Base-by-base conservation (phyloP, 306 rosid species). In the Cucurbita pepo region DNA sequence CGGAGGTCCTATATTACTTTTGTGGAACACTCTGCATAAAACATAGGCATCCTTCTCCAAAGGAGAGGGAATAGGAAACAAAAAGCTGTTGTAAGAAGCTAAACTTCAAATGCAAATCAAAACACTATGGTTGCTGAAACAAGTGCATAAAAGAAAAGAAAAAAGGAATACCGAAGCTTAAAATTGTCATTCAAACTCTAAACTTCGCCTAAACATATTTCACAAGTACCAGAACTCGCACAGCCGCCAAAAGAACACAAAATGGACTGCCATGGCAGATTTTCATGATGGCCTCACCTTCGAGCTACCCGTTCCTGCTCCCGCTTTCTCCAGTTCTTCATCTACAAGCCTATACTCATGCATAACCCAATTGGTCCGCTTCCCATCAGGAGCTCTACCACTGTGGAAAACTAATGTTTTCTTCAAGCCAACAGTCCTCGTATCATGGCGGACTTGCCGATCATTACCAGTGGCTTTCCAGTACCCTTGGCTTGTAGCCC, bases 401-500 rank as follows among this genome's bases (percentile, higher is more conserved):
- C 95, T 91, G 55, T 95, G 99, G 73, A 95, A 95, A 65, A 95
- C 99, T 89, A 95, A 73, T 1, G 99, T 95, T 75, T 95, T 95
- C 89, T 95, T 95, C 85, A 89, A 76, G 19, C 99, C 99, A 51
- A 86, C 97, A 0, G 59, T 79, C 82, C 82, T 84, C 8, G 85
- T 65, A 0, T 81, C 89, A 74, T 89, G 99, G 82, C 25, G 86
- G 22, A 95, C 97, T 0, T 91, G 87, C 16, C 99, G 83, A 76
- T 95, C 99, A 67, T 95, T 95, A 12, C 99, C 99, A 0, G 99
- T 95, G 5, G 99, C 99, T 80, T 95, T 95, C 99, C 99, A 95
- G 83, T 95, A 95, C 41, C 99, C 99, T 81, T 76, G 78, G 85
- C 58, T 75, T 0, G 99, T 95, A 53, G 99, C 99, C 84, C 99